phyloP scores from a whole-genome alignment of 2,329 filamentous ascomycete species.

The Cytospora mali region DNA sequence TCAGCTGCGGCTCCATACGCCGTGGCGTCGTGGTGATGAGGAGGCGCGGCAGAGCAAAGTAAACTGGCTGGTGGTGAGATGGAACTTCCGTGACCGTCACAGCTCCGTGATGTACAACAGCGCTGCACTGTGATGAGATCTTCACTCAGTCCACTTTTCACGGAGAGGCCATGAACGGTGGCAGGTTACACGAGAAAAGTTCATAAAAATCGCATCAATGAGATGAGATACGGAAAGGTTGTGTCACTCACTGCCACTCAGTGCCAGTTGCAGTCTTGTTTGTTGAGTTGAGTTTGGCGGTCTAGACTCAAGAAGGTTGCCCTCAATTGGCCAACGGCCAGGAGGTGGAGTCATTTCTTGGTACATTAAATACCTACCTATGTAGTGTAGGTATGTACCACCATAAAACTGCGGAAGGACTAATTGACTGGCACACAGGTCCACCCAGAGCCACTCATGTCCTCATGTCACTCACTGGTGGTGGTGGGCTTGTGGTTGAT shows the following conservation, averaged over 20 bases:
- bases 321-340: neutral
- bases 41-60: neutral
- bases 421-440: neutral
- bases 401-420: neutral
- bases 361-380: neutral
- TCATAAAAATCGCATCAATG: constrained; percentile 15
- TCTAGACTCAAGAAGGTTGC: neutral
- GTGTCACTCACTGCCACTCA: neutral
- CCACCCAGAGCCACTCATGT: neutral
- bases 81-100: neutral
- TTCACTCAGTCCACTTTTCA: constrained; percentile 19
- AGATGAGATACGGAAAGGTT: constrained; percentile 12
- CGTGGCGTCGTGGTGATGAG: neutral
- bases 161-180: constrained; percentile 10
- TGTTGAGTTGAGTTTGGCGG: neutral
- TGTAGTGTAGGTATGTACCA: neutral
- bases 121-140: constrained; percentile 17
- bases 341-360: neutral
- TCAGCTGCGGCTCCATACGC: too few relatives aligned
- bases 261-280: neutral
- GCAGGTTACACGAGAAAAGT: neutral
- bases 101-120: neutral
- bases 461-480: too few relatives aligned
- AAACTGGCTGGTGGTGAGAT: neutral
- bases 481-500: neutral